These are phyloP conservation scores for Entonaema liquescens DNA, from an alignment of 495 filamentous ascomycete species.

Conservation along the genomic window DNA sequence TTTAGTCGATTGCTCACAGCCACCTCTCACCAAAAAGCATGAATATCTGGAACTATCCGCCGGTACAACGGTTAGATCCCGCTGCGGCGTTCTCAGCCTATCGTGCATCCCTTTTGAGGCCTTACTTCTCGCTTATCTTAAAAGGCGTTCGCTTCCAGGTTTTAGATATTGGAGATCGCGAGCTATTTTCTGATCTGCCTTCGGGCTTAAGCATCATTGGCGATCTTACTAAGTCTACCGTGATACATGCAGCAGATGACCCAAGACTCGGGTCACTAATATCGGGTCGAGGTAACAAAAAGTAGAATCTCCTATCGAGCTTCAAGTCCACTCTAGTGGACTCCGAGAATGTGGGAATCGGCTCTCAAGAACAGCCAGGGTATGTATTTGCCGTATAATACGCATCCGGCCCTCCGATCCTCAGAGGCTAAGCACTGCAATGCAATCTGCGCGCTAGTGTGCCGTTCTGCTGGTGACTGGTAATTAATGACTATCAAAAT, in stretches of 20 bases:
- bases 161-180: not conserved
- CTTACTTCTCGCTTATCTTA: conserved; percentile 36
- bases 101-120: not conserved
- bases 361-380: not conserved
- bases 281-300: conserved; percentile 5
- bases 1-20: not conserved
- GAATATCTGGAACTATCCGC: conserved; percentile 17
- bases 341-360: not conserved
- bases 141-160: conserved; percentile 31
- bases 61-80: conserved; percentile 12
- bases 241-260: not conserved
- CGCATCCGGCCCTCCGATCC: conserved; percentile 13
- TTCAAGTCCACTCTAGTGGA: conserved; percentile 1
- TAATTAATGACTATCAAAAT: conserved; percentile 12
- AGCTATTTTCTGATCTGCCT: not conserved
- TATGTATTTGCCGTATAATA: not conserved
- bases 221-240: not conserved
- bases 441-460: conserved; percentile 8
- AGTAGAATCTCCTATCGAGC: not conserved
- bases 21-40: conserved; percentile 4
- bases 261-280: not conserved
- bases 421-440: not conserved
- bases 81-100: conserved; percentile 1
- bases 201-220: not conserved
- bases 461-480: conserved; percentile 1